These are phyloP conservation scores for Aureobasidium sp. DNA, from an alignment of 2,329 filamentous ascomycete genomes.

Conservation along the genomic window DNA sequence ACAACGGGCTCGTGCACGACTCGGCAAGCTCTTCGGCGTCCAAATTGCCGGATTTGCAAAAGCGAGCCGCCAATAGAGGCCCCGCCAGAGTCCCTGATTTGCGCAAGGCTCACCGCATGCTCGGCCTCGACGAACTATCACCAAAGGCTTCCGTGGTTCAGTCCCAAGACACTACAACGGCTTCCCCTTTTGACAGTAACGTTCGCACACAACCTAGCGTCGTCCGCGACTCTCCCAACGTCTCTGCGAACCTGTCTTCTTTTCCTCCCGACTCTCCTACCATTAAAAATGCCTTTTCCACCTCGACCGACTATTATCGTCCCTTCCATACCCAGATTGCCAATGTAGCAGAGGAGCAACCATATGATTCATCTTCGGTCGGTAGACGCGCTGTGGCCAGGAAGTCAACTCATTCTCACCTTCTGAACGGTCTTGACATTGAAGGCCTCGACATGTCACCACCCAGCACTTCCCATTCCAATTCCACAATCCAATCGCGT, in stretches of 20 bases:
- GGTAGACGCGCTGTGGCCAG: slow-evolving; percentile 13
- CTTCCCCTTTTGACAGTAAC: slow-evolving; percentile 2
- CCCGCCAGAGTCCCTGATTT: slow-evolving; percentile 18
- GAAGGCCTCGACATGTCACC: slow-evolving; percentile 16
- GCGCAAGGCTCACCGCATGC: slow-evolving; percentile 35
- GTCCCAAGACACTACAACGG: not conserved
- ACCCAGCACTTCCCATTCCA: slow-evolving; percentile 8
- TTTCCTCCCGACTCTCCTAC: slow-evolving; percentile 14
- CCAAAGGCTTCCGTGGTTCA: slow-evolving; percentile 13
- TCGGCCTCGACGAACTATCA: slow-evolving; percentile 29
- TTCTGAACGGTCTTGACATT: slow-evolving; percentile 14
- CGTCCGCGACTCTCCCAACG: slow-evolving; percentile 8
- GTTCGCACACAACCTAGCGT: not conserved
- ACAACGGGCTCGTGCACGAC: not conserved
- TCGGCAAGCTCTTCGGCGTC: not conserved
- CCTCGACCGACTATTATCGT: slow-evolving; percentile 3
- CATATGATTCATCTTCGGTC: slow-evolving; percentile 12
- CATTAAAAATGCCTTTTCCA: slow-evolving; percentile 7
- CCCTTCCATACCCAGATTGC: slow-evolving; percentile 4
- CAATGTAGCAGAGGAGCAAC: not conserved
- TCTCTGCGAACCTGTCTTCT: slow-evolving; percentile 8
- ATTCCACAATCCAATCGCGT: not conserved
- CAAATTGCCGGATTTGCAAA: not conserved
- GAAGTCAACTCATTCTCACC: slow-evolving; percentile 5
- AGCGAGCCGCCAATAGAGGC: slow-evolving; percentile 14